A percentile compares a stretch with the other conserved stretches of the same genome.
phyloP scores from a whole-genome alignment of 2,329 filamentous ascomycete species.

The Trichophaea hybrida region DNA sequence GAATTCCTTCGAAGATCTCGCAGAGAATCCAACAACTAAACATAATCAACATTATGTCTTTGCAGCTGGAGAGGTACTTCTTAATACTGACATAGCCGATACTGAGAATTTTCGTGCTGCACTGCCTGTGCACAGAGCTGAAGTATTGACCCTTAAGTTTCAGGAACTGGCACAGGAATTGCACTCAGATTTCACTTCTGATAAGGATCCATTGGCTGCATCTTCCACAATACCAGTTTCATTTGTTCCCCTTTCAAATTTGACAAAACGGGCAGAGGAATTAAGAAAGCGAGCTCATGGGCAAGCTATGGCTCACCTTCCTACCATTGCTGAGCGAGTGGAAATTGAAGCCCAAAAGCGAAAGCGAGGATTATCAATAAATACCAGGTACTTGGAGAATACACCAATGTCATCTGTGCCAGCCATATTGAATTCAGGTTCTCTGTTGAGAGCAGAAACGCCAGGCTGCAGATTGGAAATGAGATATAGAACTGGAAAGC shows the following conservation, averaged over 20 bases:
- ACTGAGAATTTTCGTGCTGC: neutral
- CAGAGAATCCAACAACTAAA: neutral
- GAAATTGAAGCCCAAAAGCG: neutral
- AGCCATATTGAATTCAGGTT: neutral
- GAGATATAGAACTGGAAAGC: too few species aligned
- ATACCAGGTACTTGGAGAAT: too few species aligned
- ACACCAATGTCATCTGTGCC: too few species aligned
- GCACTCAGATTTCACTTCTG: neutral
- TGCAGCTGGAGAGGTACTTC: neutral
- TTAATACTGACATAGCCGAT: neutral
- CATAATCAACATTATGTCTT: neutral
- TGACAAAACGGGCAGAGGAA: neutral
- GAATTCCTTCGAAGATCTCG: neutral
- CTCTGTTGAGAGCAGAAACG: too few species aligned
- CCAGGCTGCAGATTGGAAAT: too few species aligned
- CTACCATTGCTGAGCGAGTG: neutral
- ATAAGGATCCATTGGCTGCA: neutral
- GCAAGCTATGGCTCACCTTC: neutral
- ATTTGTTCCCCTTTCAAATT: neutral
- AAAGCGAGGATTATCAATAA: neutral
- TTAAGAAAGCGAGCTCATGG: neutral
- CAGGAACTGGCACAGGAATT: neutral
- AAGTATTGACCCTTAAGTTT: neutral
- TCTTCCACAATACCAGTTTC: too few species aligned
- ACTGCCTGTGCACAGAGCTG: neutral